Percentiles rank a stretch among this genome's conserved stretches.
phyloP scores from a whole-genome alignment of 2,329 filamentous ascomycete genomes.

The Sporothrix sp. region DNA sequence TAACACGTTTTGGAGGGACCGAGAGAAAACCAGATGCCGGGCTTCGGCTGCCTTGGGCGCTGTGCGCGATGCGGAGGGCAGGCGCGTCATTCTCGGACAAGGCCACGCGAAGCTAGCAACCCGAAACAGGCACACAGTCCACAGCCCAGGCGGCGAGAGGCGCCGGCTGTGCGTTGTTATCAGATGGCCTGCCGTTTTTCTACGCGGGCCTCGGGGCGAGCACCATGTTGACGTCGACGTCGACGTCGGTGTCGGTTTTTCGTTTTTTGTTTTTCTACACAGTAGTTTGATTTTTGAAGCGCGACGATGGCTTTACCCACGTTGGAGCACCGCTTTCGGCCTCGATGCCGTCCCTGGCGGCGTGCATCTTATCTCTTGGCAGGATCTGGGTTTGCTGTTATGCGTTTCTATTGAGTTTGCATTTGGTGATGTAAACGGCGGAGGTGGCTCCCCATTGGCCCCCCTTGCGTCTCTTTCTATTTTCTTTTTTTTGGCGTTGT shows the following conservation, averaged over 20 bases:
- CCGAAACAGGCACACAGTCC: neutral
- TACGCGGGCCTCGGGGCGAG: too few relatives aligned
- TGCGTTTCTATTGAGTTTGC: constrained; percentile 10
- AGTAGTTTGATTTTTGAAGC: too few relatives aligned
- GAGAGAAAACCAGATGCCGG: too few relatives aligned
- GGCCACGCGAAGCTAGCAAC: neutral
- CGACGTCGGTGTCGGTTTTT: too few relatives aligned
- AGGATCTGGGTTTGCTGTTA: neutral
- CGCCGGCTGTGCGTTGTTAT: constrained; percentile 6
- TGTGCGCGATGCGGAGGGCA: too few relatives aligned
- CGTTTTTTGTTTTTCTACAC: neutral
- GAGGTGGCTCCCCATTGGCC: neutral
- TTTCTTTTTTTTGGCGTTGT: neutral
- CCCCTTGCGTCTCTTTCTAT: neutral
- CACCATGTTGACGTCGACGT: too few relatives aligned
- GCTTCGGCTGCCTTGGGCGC: too few relatives aligned
- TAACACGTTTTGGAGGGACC: too few relatives aligned
- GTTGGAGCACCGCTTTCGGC: too few relatives aligned
- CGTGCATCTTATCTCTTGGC: constrained; percentile 13
- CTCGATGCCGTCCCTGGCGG: too few relatives aligned
- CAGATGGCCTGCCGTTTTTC: neutral
- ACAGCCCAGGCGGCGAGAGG: neutral
- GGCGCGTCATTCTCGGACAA: too few relatives aligned
- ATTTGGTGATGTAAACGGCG: constrained; percentile 8
- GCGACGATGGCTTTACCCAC: too few relatives aligned